Base-by-base conservation (phyloP, 2,329 filamentous ascomycete species). In the Ramichloridium luteum region DNA sequence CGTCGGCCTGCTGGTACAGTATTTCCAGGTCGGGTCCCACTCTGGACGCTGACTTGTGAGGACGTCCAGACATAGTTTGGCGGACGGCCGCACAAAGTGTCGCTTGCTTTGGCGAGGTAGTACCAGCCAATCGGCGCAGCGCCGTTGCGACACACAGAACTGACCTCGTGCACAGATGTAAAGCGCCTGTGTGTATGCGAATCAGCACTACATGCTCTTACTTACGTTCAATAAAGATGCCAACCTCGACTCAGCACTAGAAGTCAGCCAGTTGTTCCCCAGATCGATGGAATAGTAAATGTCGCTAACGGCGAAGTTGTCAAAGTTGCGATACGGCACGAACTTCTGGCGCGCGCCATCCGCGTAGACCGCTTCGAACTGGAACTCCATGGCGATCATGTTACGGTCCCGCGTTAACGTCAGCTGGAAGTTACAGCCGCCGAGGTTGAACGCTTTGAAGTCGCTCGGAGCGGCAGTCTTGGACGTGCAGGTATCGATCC, bases 331-430 rank as follows among this genome's bases (percentile, higher is more conserved):
- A 16, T 18, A 26, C 11, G 30, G 30, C 14, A 18, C 23, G 30
- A 16, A 15, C 6, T 32, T 32, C n/a, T 25, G 15, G 11, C 30
- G 30, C 14, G 20, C 11, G n/a, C 30, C 30, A 15, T 32, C 30
- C 9, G 30, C 12, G 25, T 32, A 32, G 13, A 32, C 18, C 12
- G 30, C 30, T 5, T 32, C 30, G 23, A 32, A 32, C 11, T 32
- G 15, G 15, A 18, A 32, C 15, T 16, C 13, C 6, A 32, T 15
- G 2, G n/a, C 30, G 16, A 32, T 25, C 20, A 23, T 23, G 23
- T 27, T 27, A 4, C 25, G 23, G 30, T 23, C 30, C 11, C 30
- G 30, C n/a, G 8, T 26, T n/a, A 32, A 27, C 13, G 30, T 32
- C 13, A 32, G 15, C 16, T 32, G 30, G 12, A 16, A 18, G 13